Conservation (phyloP, 768 basidiomycete genomes). For the Boletus patriciae region DNA sequence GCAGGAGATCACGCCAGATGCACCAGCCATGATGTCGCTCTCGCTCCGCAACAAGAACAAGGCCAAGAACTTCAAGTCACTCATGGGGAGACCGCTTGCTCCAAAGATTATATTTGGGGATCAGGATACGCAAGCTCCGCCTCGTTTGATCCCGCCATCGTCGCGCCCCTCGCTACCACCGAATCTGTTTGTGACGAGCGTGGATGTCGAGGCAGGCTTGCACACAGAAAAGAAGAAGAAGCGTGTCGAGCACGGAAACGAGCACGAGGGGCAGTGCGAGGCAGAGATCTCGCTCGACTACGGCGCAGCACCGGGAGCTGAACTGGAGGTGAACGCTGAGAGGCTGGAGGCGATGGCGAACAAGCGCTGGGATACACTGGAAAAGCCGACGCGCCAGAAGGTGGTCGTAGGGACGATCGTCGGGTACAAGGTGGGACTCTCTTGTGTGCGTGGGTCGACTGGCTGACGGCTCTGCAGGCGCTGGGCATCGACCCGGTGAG, state of each 20-base stretch:
- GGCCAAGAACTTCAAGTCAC: slow-evolving; percentile 61
- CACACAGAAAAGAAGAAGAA: slow-evolving; percentile 38
- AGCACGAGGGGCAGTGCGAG: background rate
- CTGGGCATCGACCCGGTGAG: slow-evolving; percentile 60
- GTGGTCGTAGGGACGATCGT: slow-evolving; percentile 38
- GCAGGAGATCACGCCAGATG: background rate
- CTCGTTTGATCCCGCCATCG: slow-evolving; percentile 62
- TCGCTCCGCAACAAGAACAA: slow-evolving; percentile 75
- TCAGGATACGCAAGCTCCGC: slow-evolving; percentile 11
- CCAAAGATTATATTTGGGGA: slow-evolving; percentile 56
- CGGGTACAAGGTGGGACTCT: slow-evolving; percentile 49
- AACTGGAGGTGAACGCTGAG: background rate
- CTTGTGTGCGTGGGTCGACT: background rate
- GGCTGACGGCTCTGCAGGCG: slow-evolving; percentile 36
- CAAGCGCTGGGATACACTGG: slow-evolving; percentile 21
- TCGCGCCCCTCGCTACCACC: slow-evolving; percentile 55
- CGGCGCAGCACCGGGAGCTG: background rate
- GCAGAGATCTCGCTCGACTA: slow-evolving; percentile 13
- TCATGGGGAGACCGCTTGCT: slow-evolving; percentile 43
- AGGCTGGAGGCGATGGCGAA: slow-evolving; percentile 13
- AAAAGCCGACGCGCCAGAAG: slow-evolving; percentile 22
- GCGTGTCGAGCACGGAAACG: slow-evolving; percentile 36
- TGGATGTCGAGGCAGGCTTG: slow-evolving; percentile 60
- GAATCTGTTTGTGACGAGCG: slow-evolving; percentile 68
- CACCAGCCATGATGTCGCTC: slow-evolving; percentile 37